Base-by-base conservation (phyloP, 2,329 filamentous ascomycete species). In the Curvularia spicifera region DNA sequence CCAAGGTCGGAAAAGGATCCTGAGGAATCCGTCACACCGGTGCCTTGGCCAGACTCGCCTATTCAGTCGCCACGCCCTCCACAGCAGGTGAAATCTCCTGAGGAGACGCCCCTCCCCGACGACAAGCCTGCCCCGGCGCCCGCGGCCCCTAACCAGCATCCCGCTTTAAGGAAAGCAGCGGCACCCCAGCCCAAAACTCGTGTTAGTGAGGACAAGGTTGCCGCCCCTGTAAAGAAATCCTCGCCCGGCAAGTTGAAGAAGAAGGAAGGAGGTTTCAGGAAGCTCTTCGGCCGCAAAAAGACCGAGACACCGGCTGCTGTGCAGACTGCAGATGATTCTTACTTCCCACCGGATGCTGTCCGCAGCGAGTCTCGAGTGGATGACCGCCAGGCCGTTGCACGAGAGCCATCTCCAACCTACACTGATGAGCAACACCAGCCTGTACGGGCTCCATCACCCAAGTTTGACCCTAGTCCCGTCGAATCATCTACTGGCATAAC, bases 261-360 rank as follows among this genome's bases (percentile, higher is more conserved):
- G 54, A 71, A 71, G 28, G 72, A 71, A 26, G 71, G 74, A 47
- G 77, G 77, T 1, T 76, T 79, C 64, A 73, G 75, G 53, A 78
- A 77, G 64, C 57, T 79, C 1, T 79, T 78, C 49, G 73, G 72
- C 5, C 75, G 73, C 61, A 78, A 78, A 60, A 77, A 76, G 64
- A 65, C 63, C 3, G 71, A 76, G 9, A 57, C 58, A 1, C 33
- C 60, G 10, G 52, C 57, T 15, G 37, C 68, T 15, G 57, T 54
- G 24, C 63, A 63, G 31, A 54, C 65, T 13, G 67, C 67, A 35
- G 65, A 69, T 18, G 57, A 63, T 20, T 46, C 65, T 22, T 67
- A 65, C 20, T 47, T 61, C 33, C 65, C 64, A 28, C 61, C 64
- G 6, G 69, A 67, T 43, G 59, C 65, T 37, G 45, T 56, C 22